A percentile compares a stretch with the other conserved stretches of the same genome.
These are phyloP conservation scores for Striga hermonthica DNA, from an alignment of 305 asterid species.

Conservation along the genomic window DNA sequence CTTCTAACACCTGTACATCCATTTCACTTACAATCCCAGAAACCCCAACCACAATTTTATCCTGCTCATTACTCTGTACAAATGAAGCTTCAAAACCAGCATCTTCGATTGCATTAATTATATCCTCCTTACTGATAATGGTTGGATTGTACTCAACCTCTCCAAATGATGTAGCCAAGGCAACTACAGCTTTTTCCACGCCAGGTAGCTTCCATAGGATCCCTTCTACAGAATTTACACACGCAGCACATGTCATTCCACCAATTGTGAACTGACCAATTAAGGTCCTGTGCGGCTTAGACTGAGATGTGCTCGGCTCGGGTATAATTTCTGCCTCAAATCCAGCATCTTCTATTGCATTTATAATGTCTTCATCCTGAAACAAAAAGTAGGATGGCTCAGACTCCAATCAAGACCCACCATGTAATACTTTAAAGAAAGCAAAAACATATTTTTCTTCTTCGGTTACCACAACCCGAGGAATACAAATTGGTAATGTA, in stretches of 20 bases:
- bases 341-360: conserved; percentile 96
- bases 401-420: conserved; percentile 28
- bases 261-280: conserved; percentile 96
- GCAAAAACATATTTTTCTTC: neutral
- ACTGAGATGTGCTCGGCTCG: conserved; percentile 52
- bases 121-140: conserved; percentile 65
- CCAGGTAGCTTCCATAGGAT: conserved; percentile 75
- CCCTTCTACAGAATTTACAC: conserved; percentile 96
- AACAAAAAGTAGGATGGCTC: conserved; percentile 32
- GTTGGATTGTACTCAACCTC: conserved; percentile 89
- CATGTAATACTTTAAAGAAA: conserved; percentile 18
- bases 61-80: conserved; percentile 90
- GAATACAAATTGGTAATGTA: too few relatives aligned
- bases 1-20: conserved; percentile 74
- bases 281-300: conserved; percentile 48
- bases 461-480: too few relatives aligned
- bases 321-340: conserved; percentile 86
- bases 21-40: conserved; percentile 61
- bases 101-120: conserved; percentile 82
- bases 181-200: conserved; percentile 80
- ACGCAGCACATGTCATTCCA: conserved; percentile 99
- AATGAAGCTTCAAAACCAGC: conserved; percentile 98
- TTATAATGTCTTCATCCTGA: conserved; percentile 78
- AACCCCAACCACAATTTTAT: conserved; percentile 73
- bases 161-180: conserved; percentile 89